phyloP scores from a whole-genome alignment of 23 red algal genomes.

The Cyanidioschyzon merolae region DNA sequence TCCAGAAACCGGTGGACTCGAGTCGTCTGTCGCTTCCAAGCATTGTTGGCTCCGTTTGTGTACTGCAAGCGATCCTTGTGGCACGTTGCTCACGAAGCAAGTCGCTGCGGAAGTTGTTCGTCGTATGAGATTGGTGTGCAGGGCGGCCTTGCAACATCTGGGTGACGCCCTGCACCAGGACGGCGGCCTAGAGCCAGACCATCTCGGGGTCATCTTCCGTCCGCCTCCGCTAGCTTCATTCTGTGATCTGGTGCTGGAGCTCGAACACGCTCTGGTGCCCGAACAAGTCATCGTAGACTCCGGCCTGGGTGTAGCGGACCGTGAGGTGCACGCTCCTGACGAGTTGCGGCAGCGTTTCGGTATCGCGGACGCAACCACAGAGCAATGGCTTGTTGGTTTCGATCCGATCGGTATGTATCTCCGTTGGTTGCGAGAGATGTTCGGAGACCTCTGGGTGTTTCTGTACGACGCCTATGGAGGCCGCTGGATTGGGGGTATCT shows the following conservation, averaged over 20 bases:
- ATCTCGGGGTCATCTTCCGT: not conserved
- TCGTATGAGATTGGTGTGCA: not conserved
- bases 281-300: not conserved
- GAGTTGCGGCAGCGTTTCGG: not conserved
- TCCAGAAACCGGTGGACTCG: not conserved
- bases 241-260: slow-evolving; percentile 1
- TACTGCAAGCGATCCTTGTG: not conserved
- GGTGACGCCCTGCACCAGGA: not conserved
- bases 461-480: not conserved
- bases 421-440: not conserved
- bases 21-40: not conserved
- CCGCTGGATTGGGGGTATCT: not conserved
- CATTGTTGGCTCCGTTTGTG: not conserved
- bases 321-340: not conserved
- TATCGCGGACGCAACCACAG: not conserved
- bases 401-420: not conserved
- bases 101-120: not conserved
- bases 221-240: not conserved
- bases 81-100: not conserved
- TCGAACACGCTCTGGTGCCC: not conserved
- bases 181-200: not conserved
- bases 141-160: not conserved
- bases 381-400: not conserved
- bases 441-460: not conserved
- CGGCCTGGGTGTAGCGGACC: not conserved